Conservation (phyloP, 768 basidiomycete species). For the Rhodocollybia butyracea region DNA sequence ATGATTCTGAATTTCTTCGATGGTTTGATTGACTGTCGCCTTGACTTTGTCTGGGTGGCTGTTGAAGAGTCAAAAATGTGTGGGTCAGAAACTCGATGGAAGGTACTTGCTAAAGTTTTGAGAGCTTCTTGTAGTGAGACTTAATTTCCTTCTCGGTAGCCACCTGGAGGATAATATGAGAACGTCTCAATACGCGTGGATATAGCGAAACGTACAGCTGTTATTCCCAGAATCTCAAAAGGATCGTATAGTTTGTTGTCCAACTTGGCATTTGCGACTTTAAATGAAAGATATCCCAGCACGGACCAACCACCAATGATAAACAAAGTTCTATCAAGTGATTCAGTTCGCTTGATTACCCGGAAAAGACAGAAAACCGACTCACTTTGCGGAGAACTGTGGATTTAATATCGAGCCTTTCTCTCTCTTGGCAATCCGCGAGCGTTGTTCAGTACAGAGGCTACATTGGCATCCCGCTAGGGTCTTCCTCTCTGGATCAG, state of each 20-base stretch:
- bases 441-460: conserved; percentile 56
- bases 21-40: conserved; percentile 75
- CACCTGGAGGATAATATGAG: background rate
- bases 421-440: conserved; percentile 36
- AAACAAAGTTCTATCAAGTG: conserved; percentile 47
- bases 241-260: conserved; percentile 86
- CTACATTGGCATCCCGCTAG: conserved; percentile 57
- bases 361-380: conserved; percentile 10
- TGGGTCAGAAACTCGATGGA: background rate
- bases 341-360: background rate
- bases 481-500: conserved; percentile 30
- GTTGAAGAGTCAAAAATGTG: background rate
- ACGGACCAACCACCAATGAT: conserved; percentile 71
- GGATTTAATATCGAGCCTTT: conserved; percentile 46
- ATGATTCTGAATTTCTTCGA: conserved; percentile 78
- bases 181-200: background rate
- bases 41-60: conserved; percentile 98
- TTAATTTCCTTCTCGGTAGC: conserved; percentile 89
- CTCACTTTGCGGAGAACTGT: conserved; percentile 51
- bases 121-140: conserved; percentile 90
- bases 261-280: conserved; percentile 51
- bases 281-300: conserved; percentile 67
- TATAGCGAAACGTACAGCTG: conserved; percentile 43
- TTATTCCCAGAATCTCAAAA: conserved; percentile 87
- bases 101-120: conserved; percentile 69